Conservation (phyloP, 1,284 basidiomycete genomes). For the Gomphus bonarii region DNA sequence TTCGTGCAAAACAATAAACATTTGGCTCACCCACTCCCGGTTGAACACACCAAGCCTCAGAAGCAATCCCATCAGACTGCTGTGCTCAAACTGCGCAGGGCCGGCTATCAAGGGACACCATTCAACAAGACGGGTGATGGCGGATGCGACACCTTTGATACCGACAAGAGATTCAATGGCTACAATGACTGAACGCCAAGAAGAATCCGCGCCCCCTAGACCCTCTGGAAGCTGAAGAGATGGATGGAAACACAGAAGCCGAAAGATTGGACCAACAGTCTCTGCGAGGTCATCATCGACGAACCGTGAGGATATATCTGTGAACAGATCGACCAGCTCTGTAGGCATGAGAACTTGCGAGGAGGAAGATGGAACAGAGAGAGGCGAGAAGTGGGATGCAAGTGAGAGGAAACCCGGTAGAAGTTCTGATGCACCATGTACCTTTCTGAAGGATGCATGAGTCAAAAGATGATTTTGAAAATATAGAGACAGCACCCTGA, state of each 20-base stretch:
- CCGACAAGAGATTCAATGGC: constrained; percentile 76
- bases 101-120: constrained; percentile 59
- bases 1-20: not conserved
- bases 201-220: constrained; percentile 54
- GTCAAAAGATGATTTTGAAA: constrained; percentile 6
- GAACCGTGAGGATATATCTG: constrained; percentile 62
- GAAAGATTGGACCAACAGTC: constrained; percentile 43
- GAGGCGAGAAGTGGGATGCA: constrained; percentile 52
- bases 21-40: constrained; percentile 68
- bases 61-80: constrained; percentile 71
- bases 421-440: constrained; percentile 68
- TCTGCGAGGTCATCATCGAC: constrained; percentile 34
- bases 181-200: constrained; percentile 81
- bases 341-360: constrained; percentile 31
- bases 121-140: constrained; percentile 62
- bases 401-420: constrained; percentile 64
- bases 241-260: constrained; percentile 46
- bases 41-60: constrained; percentile 76
- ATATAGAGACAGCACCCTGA: constrained; percentile 31
- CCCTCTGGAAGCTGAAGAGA: constrained; percentile 56
- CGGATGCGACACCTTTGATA: constrained; percentile 73
- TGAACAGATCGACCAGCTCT: constrained; percentile 62
- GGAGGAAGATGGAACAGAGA: constrained; percentile 35
- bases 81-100: constrained; percentile 51
- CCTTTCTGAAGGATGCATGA: constrained; percentile 34